phyloP scores from a whole-genome alignment of 257 asterid genomes.

The Solanum paucissectum region DNA sequence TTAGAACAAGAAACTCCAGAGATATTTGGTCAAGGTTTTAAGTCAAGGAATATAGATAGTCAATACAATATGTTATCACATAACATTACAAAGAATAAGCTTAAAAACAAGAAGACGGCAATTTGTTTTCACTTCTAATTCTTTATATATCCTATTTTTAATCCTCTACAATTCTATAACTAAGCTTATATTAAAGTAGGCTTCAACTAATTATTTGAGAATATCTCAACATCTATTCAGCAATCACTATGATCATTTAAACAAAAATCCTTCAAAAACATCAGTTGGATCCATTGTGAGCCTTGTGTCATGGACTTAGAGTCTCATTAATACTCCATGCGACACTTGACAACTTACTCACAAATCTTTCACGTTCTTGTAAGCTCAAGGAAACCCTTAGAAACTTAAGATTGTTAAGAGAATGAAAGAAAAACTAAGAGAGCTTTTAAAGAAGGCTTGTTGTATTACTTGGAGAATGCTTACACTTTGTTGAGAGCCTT shows the following conservation, averaged over 20 bases:
- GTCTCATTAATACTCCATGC: background rate
- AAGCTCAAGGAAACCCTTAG: no score
- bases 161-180: background rate
- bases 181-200: background rate
- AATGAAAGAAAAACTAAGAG: no score
- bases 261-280: no score
- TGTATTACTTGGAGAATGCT: no score
- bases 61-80: background rate
- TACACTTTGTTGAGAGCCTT: no score
- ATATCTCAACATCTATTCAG: background rate
- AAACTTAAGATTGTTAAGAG: no score
- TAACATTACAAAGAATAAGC: background rate
- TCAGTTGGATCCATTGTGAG: background rate
- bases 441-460: no score
- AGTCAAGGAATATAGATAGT: background rate
- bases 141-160: background rate
- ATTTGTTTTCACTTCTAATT: background rate
- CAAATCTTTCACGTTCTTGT: background rate
- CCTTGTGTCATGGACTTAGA: background rate
- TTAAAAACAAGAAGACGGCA: background rate
- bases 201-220: background rate
- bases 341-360: background rate
- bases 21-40: background rate
- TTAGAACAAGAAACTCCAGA: background rate
- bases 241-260: background rate